Evolutionary conservation across 2,329 filamentous ascomycete species (phyloP), one percentile per base, ranked within the genome.

Genomic region (Epichloe scottii): DNA sequence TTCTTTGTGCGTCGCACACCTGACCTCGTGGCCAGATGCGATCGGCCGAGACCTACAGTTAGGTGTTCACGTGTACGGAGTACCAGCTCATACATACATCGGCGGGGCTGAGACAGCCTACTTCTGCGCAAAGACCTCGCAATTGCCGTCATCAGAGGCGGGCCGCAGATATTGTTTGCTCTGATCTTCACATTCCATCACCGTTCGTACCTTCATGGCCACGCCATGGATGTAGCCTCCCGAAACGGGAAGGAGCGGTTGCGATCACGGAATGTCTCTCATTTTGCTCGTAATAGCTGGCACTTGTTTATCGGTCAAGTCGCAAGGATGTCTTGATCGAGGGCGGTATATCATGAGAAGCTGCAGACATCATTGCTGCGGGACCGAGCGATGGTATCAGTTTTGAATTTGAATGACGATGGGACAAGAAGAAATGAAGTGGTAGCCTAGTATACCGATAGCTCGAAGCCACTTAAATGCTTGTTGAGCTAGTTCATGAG

Each of bases 31-130:
- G 45, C 40, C 12, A n/a, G 38, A 52, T 41, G 57, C 54, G 46
- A 51, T 51, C 50, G 56, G 51, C 57, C 57, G 54, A 58, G 54
- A 58, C 52, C 17, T 52, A 48, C 43, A n/a, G 15, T 37, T 17
- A 42, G 42, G 33, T 15, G 35, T 11, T 30, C 21, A 23, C 23
- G 11, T 47, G 33, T n/a, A n/a, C n/a, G n/a, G n/a, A n/a, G 41
- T 34, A 11, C 17, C 15, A 21, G 5, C 3, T 17, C n/a, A n/a
- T n/a, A n/a, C 4, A 3, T 15, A 4, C 12, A 15, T 43, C 15
- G 41, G 21, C 11, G 19, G 23, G 11, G 11, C 41, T 5, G 15
- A 43, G 23, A 43, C 38, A 40, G 19, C 15, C 19, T 40, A 7
- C 34, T 14, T 10, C 14, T 35, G 34, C 4, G 34, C 8, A 14